Evolutionary conservation across 768 basidiomycete genomes (phyloP), one percentile per base, ranked within the genome.

Genomic region (Hericium rajendrae): DNA sequence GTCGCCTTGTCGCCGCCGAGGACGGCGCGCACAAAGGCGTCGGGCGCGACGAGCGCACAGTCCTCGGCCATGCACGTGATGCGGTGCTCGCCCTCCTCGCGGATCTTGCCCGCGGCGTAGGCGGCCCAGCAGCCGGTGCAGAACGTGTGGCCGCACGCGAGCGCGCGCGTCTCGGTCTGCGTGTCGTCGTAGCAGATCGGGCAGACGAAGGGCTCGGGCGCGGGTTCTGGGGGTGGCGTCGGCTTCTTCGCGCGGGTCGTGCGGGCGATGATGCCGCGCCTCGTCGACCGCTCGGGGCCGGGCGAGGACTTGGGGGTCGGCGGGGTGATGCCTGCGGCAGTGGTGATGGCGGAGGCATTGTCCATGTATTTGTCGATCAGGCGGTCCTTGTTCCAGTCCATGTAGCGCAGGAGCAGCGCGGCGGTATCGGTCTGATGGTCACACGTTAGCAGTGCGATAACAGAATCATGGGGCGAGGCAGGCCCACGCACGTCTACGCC

Each of bases 361-460:
- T 97, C 95, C 93, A 97, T 97, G 73, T 91, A 98, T 69, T 91
- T 88, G 73, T 98, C 95, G 63, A 93, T 91, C 20, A 99, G 80
- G 56, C 86, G 85, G 69, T 99, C 97, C 68, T 91, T 91, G 77
- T 98, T 98, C 97, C 97, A 99, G 56, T 79, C 76, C 76, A 87
- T 82, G 72, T 89, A 74, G 28, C 94, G 83, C 58, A 99, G 74
- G 6, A 99, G 78, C 32, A 94, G 73, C 2, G 83, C 78, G 4
- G 94, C 94, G 2, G 80, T 80, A 64, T 80, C 80, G 2, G 71
- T 64, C 92, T 94, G 68, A 18, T 20, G 22, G 22, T 38, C 6
- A 56, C 53, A 12, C 4, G 39, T 38, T n/a, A 38, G 32, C 12
- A 22, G 40, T 4, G 22, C 53, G 51, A 51, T 51, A 55, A 38